Base-by-base conservation (phyloP, 2,329 filamentous ascomycete species). In the Aspergillus sp. region DNA sequence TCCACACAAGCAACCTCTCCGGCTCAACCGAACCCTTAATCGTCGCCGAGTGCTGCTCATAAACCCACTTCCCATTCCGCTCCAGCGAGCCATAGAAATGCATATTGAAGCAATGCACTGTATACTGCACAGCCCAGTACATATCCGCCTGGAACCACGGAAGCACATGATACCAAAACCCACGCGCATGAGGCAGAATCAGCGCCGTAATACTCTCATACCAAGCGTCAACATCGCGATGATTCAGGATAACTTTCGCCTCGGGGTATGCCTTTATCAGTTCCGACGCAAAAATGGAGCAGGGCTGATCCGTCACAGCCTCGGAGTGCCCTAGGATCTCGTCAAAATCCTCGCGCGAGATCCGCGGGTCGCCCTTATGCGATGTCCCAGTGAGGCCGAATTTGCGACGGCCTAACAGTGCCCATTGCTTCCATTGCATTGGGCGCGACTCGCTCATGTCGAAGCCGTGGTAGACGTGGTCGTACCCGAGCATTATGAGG, bases 231-330 rank as follows among this genome's bases (percentile, higher is more conserved):
- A 61, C 54, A 43, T 65, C 55, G 18, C 67, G 65, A 6, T 45
- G 34, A n/a, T 59, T 64, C 4, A 69, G 43, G 34, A 69, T 64
- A 5, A 68, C 66, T 41, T 68, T 67, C 9, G 66, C 65, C 5
- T 65, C 60, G 0, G 67, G 66, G 41, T 68, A 69, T 0, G 64
- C 59, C 12, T 20, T 39, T 36, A 67, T 62, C 2, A 68, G 26
- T 44, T 67, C 67, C 2, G 57, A 38, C 5, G 58, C 58, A 38
- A 69, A 68, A 2, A 53, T 18, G 3, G 59, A 53, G 5, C 47
- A 50, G 1, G 63, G 64, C 5, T 58, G 43, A 45, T 68, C 64
- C 5, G 61, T 62, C 3, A 68, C 55, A 4, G 65, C 64, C n/a
- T 61, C 56, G 12, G 45, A 30, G 13, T 64, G 53, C 1, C 57